A percentile compares a stretch with the other conserved stretches of the same genome.
phyloP scores from a whole-genome alignment of 495 filamentous ascomycete genomes.

The Lichenothelia convexa region DNA sequence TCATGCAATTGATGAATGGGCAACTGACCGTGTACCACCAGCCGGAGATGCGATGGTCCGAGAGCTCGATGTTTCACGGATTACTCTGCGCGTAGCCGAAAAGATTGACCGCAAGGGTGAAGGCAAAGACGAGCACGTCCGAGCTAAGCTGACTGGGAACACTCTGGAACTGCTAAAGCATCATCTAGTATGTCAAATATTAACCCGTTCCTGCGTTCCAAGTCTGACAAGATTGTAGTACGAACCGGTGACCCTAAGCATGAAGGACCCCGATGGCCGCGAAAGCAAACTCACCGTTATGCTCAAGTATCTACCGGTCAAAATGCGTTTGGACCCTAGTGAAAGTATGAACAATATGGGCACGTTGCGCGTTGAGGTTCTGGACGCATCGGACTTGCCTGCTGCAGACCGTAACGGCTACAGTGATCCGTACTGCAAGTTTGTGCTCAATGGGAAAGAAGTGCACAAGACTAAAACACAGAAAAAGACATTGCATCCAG shows the following conservation, averaged over 20 bases:
- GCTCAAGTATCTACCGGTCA: slow-evolving; percentile 81
- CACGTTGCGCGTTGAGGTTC: slow-evolving; percentile 71
- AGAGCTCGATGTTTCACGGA: slow-evolving; percentile 83
- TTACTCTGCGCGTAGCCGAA: slow-evolving; percentile 70
- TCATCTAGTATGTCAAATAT: slow-evolving; percentile 45
- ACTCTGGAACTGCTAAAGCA: slow-evolving; percentile 73
- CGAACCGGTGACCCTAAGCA: slow-evolving; percentile 62
- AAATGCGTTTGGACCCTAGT: slow-evolving; percentile 82
- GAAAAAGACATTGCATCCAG: slow-evolving; percentile 89
- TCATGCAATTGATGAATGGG: neutral
- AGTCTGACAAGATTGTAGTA: slow-evolving; percentile 32
- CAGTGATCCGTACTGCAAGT: slow-evolving; percentile 93
- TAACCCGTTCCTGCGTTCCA: neutral
- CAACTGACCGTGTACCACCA: slow-evolving; percentile 17
- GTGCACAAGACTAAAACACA: slow-evolving; percentile 84
- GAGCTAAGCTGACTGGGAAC: slow-evolving; percentile 69
- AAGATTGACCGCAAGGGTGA: slow-evolving; percentile 57
- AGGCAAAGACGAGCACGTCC: slow-evolving; percentile 45
- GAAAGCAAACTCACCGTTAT: slow-evolving; percentile 71
- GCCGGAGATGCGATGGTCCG: slow-evolving; percentile 89
- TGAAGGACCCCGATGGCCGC: slow-evolving; percentile 59
- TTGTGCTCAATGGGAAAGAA: slow-evolving; percentile 67
- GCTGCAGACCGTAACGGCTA: slow-evolving; percentile 88
- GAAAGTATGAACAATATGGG: slow-evolving; percentile 99
- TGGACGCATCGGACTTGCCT: slow-evolving; percentile 74